These are phyloP conservation scores for Aphanomyces stellatus DNA, from an alignment of 352 stramenopile species.

Conservation along the genomic window DNA sequence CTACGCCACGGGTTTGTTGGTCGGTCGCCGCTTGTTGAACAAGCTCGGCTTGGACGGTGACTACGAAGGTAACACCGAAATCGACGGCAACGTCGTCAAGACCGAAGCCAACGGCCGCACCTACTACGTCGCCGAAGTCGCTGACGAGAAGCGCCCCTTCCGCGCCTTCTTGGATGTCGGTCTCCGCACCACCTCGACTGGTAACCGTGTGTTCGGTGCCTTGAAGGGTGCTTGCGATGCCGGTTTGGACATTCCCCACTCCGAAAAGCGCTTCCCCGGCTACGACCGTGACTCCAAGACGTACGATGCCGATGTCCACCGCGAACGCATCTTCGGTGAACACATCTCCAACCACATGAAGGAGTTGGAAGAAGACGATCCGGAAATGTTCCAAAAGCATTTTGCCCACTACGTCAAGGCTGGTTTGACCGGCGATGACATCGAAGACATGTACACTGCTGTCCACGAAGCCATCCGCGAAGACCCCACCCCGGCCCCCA, in stretches of 20 bases:
- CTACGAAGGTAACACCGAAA: conserved; percentile 95
- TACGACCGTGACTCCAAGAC: conserved; percentile 98
- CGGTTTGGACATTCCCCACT: conserved; percentile 98
- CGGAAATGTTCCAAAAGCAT: conserved; percentile 95
- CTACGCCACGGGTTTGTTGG: conserved; percentile 95
- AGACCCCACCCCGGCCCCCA: conserved; percentile 89
- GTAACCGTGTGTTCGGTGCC: conserved; percentile 97
- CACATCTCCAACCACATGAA: conserved; percentile 99
- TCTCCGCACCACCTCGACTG: conserved; percentile 95
- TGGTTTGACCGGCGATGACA: conserved; percentile 89
- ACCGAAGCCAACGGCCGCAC: conserved; percentile 93
- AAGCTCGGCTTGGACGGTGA: conserved; percentile 97
- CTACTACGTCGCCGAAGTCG: conserved; percentile 99
- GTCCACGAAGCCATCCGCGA: conserved; percentile 97
- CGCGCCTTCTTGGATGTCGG: conserved; percentile 96
- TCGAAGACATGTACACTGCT: conserved; percentile 87
- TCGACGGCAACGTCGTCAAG: conserved; percentile 94
- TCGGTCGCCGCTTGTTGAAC: conserved; percentile 93
- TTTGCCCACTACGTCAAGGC: conserved; percentile 94
- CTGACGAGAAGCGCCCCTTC: conserved; percentile 97
- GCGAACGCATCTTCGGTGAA: conserved; percentile 96
- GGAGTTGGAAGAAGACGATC: conserved; percentile 98
- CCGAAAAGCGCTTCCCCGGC: conserved; percentile 98
- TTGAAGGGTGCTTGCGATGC: conserved; percentile 98
- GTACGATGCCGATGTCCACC: conserved; percentile 97